These are phyloP conservation scores for Sedum album DNA, from an alignment of 164 flowering plant genomes.

Conservation along the genomic window DNA sequence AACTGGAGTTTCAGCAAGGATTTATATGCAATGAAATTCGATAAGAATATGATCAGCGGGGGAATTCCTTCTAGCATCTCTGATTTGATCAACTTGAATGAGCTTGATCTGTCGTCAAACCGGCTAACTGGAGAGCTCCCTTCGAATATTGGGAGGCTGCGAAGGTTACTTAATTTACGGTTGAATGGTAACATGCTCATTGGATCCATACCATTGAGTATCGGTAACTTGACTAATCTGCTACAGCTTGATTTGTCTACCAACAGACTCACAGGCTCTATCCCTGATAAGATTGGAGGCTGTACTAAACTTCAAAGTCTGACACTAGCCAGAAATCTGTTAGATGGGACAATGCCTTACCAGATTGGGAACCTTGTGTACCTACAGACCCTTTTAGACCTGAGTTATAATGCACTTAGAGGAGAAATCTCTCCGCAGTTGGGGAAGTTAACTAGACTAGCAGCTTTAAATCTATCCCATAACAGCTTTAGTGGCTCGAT, in stretches of 20 bases:
- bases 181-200: slow-evolving; percentile 17
- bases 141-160: slow-evolving; percentile 14
- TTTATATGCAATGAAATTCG: slow-evolving; percentile 11
- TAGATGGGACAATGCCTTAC: slow-evolving; percentile 13
- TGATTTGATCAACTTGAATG: slow-evolving; percentile 5
- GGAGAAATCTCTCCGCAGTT: slow-evolving; percentile 16
- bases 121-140: slow-evolving; percentile 18
- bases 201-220: slow-evolving; percentile 11
- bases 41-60: slow-evolving; percentile 18
- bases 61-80: slow-evolving; percentile 17
- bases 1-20: slow-evolving; percentile 18
- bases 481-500: slow-evolving; percentile 19
- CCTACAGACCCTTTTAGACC: slow-evolving; percentile 16
- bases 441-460: slow-evolving; percentile 9
- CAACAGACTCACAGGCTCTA: slow-evolving; percentile 13
- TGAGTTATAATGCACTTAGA: slow-evolving; percentile 16
- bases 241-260: slow-evolving; percentile 9
- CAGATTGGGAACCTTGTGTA: slow-evolving; percentile 15
- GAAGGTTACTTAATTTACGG: neutral
- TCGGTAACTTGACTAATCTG: slow-evolving; percentile 13
- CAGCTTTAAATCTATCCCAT: slow-evolving; percentile 19
- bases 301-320: neutral
- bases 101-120: slow-evolving; percentile 27
- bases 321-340: slow-evolving; percentile 10
- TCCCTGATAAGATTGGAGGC: slow-evolving; percentile 13